Base-by-base conservation (phyloP, 1,284 basidiomycete species). In the Porodaedalea pini region DNA sequence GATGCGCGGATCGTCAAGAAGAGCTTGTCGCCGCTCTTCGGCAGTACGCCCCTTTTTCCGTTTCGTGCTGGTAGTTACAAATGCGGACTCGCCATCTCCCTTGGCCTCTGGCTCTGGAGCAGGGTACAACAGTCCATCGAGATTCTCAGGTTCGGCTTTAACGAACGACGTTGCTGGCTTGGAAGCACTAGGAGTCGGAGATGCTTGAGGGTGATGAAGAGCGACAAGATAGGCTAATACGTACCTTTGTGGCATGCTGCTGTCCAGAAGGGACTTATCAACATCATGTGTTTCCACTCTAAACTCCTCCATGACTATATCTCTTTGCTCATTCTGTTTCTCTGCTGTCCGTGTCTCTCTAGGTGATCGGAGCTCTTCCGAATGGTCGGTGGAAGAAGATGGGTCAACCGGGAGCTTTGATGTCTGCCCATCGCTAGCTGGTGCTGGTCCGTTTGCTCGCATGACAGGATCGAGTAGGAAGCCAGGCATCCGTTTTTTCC, bases 21-120 rank as follows among this genome's bases (percentile, higher is more conserved):
- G 40, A 7, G 39, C 51, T 52, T 54, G 41, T 17, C 32, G 17
- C 21, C 59, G 32, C 44, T 61, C 59, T 3, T 54, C 51, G 8
- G 40, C 44, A 23, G 27, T 43, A 19, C 59, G 59, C 15, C 55
- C 55, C 17, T 61, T 61, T 40, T 40, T 53, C 25, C 56, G 56
- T 31, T 51, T 60, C 34, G 48, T 43, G 49, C 48, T 19, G 15
- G 27, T n/a, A 13, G 37, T 19, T 6, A 19, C 25, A 11, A 37
- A n/a, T n/a, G 19, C 27, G 23, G 36, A 40, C 8, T 23, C 13
- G 13, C 27, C 37, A 15, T 31, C 51, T 11, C 41, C 37, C 31
- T 44, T 32, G 15, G 10, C 13, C 23, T 29, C 44, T 17, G 36
- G 27, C n/a, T 25, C 23, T n/a, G 44, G 17, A 40, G 15, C 19